phyloP scores from a whole-genome alignment of 352 stramenopile genomes.

The Globisporangium apiculatum region DNA sequence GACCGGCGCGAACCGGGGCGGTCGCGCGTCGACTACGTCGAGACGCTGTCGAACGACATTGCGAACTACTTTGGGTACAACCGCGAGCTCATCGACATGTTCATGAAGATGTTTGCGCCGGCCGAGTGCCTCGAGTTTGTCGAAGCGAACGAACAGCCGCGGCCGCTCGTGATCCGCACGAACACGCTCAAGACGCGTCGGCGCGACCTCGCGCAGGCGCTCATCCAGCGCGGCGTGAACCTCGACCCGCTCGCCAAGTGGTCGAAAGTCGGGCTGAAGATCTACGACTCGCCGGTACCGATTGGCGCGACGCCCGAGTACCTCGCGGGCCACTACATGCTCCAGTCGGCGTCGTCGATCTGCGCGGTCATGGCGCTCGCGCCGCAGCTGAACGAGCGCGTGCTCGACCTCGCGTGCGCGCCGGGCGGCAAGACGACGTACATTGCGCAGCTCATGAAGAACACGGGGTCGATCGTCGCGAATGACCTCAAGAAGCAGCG shows the following conservation, averaged over 20 bases:
- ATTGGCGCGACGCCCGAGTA: conserved; percentile 99
- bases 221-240: conserved; percentile 98
- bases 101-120: conserved; percentile 96
- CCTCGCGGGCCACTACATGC: conserved; percentile 99
- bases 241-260: conserved; percentile 98
- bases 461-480: conserved; percentile 96
- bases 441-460: conserved; percentile 99
- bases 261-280: conserved; percentile 99
- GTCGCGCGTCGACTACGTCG: conserved; percentile 94
- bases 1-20: conserved; percentile 87
- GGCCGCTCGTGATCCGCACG: conserved; percentile 98
- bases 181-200: conserved; percentile 99
- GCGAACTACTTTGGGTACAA: conserved; percentile 98
- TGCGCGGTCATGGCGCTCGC: conserved; percentile 97
- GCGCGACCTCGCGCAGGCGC: conserved; percentile 95
- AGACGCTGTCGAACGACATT: conserved; percentile 90
- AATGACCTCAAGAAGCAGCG: conserved; percentile 99
- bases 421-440: conserved; percentile 99
- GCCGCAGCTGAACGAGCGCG: conserved; percentile 94
- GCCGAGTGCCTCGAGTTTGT: conserved; percentile 98
- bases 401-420: conserved; percentile 98
- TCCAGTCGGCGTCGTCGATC: conserved; percentile 98
- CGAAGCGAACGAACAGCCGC: conserved; percentile 96
- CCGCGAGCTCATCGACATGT: conserved; percentile 97
- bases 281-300: conserved; percentile 96